Evolutionary conservation across 768 basidiomycete genomes (phyloP).

Genomic region (Xerocomellus amylosporus): DNA sequence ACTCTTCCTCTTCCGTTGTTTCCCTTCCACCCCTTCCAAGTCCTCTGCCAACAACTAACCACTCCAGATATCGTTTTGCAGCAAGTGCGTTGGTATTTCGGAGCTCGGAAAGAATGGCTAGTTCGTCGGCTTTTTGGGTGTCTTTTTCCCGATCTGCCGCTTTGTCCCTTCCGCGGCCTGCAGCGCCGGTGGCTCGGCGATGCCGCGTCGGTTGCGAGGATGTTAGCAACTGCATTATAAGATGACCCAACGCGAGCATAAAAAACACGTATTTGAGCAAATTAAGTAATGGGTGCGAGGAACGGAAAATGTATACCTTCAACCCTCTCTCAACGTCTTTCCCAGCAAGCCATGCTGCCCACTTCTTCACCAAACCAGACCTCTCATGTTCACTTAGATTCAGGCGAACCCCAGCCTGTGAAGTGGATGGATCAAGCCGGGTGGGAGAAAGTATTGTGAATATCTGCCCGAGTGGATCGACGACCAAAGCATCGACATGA

Average conservation of each 20-base stretch:
- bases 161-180: slow-evolving; percentile 23
- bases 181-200: slow-evolving; percentile 19
- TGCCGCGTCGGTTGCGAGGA: slow-evolving; percentile 18
- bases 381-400: slow-evolving; percentile 35
- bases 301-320: slow-evolving; percentile 38
- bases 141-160: slow-evolving; percentile 23
- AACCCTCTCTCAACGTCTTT: slow-evolving; percentile 68
- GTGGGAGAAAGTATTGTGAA: slow-evolving; percentile 24
- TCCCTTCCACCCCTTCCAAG: slow-evolving; percentile 26
- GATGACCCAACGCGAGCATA: not conserved
- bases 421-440: slow-evolving; percentile 4
- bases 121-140: slow-evolving; percentile 22
- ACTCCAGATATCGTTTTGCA: slow-evolving; percentile 73
- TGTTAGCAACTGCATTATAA: slow-evolving; percentile 18
- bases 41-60: slow-evolving; percentile 69
- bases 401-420: not conserved
- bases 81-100: slow-evolving; percentile 35
- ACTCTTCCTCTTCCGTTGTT: slow-evolving; percentile 22
- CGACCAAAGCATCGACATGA: slow-evolving; percentile 21
- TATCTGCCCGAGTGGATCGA: slow-evolving; percentile 29
- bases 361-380: slow-evolving; percentile 62
- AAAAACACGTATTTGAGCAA: not conserved
- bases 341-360: slow-evolving; percentile 79
- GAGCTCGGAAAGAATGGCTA: slow-evolving; percentile 30
- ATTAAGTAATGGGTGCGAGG: not conserved